A percentile compares a stretch with the other conserved stretches of the same genome.
phyloP scores from a whole-genome alignment of 805 yeast genomes.

The Nakazawaea ambrosiae region DNA sequence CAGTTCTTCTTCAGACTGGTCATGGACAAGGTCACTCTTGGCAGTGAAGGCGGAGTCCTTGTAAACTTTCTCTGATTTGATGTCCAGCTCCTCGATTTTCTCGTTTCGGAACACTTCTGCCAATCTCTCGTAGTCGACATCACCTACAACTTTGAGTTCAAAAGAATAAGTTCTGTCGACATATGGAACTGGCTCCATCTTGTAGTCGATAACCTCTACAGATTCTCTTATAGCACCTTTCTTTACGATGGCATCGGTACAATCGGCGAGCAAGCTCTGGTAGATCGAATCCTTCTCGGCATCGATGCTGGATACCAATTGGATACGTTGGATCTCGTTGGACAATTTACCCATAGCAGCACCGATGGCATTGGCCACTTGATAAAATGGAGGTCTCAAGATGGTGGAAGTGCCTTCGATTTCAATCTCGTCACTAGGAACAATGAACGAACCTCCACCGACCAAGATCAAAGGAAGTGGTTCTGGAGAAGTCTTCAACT shows the following conservation, averaged over 20 bases:
- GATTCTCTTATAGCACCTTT: slow-evolving; percentile 23
- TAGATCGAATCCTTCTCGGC: slow-evolving; percentile 15
- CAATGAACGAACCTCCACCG: slow-evolving; percentile 45
- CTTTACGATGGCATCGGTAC: slow-evolving; percentile 14
- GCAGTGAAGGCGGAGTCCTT: slow-evolving; percentile 13
- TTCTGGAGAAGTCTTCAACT: slow-evolving; percentile 37
- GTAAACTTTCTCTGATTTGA: slow-evolving; percentile 9
- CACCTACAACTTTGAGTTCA: slow-evolving; percentile 34
- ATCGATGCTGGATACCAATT: slow-evolving; percentile 6
- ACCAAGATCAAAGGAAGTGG: slow-evolving; percentile 37
- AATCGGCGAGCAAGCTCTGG: slow-evolving; percentile 15
- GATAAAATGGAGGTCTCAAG: slow-evolving; percentile 31
- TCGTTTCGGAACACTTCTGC: slow-evolving; percentile 10
- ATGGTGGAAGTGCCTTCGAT: slow-evolving; percentile 36
- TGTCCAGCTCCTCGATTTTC: slow-evolving; percentile 3
- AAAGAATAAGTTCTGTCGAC: slow-evolving; percentile 27
- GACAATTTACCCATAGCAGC: slow-evolving; percentile 43
- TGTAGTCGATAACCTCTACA: slow-evolving; percentile 19
- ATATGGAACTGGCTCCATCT: slow-evolving; percentile 26
- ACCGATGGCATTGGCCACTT: slow-evolving; percentile 45
- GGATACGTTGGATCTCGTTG: slow-evolving; percentile 16
- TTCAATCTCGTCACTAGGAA: slow-evolving; percentile 19
- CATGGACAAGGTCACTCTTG: slow-evolving; percentile 3
- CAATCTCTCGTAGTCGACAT: slow-evolving; percentile 31
- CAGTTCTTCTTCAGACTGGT: slow-evolving; percentile 4